Conservation (phyloP, 1,284 basidiomycete genomes). For the Cryptococcus jaspeensis region DNA sequence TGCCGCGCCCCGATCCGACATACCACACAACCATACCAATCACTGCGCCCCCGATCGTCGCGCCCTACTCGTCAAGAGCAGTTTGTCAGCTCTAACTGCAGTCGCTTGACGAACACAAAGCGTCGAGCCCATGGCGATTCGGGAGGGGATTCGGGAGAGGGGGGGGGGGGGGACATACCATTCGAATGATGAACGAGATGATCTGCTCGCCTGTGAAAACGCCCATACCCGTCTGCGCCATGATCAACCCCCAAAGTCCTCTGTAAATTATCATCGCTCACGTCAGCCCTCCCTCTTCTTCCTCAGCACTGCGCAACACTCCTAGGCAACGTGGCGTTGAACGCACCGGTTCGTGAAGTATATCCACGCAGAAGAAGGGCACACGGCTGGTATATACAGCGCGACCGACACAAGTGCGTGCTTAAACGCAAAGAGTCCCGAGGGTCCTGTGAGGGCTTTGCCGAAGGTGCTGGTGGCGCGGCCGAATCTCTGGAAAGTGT, state of each 20-base stretch:
- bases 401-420: constrained; percentile 59
- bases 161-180: constrained; percentile 31
- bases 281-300: not conserved
- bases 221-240: constrained; percentile 65
- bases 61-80: constrained; percentile 29
- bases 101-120: not conserved
- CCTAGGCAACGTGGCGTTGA: no score
- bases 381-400: constrained; percentile 60
- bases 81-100: not conserved
- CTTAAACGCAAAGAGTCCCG: constrained; percentile 58
- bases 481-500: constrained; percentile 37
- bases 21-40: constrained; percentile 61
- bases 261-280: constrained; percentile 19
- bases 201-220: constrained; percentile 65
- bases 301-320: not conserved
- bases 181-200: constrained; percentile 56
- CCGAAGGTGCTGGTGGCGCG: constrained; percentile 22
- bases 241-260: constrained; percentile 64
- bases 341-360: constrained; percentile 38
- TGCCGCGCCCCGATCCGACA: constrained; percentile 57
- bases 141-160: not conserved
- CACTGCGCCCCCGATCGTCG: constrained; percentile 55
- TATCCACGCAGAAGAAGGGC: constrained; percentile 51
- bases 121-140: not conserved
- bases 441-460: constrained; percentile 28